These are phyloP conservation scores for Hevea brasiliensis DNA, from an alignment of 345 rosid genomes.

Conservation along the genomic window DNA sequence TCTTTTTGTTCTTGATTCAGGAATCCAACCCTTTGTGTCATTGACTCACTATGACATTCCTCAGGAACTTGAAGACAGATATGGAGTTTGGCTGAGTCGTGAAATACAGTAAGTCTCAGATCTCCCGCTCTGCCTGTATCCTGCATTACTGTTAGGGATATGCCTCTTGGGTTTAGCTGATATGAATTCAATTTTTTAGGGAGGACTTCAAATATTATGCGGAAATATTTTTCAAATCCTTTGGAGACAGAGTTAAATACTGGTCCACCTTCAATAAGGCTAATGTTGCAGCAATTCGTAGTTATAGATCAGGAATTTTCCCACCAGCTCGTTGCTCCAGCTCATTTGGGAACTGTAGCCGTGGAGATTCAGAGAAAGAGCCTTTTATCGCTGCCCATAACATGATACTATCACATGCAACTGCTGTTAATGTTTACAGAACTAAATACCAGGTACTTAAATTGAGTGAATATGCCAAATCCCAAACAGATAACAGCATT, in stretches of 20 bases:
- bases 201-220: conserved; percentile 60
- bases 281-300: conserved; percentile 43
- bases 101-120: conserved; percentile 44
- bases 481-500: too few relatives aligned
- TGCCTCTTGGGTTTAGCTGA: conserved; percentile 3
- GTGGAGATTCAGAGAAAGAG: conserved; percentile 52
- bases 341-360: conserved; percentile 51
- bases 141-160: background rate
- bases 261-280: conserved; percentile 74
- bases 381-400: conserved; percentile 63
- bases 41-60: conserved; percentile 73
- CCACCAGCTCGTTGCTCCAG: conserved; percentile 67
- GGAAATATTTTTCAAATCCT: conserved; percentile 52
- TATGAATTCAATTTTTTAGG: conserved; percentile 30
- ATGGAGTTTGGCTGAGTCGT: conserved; percentile 73
- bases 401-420: conserved; percentile 60
- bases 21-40: conserved; percentile 77
- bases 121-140: background rate
- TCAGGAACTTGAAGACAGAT: conserved; percentile 69
- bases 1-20: conserved; percentile 37
- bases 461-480: too few relatives aligned
- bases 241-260: conserved; percentile 57
- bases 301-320: conserved; percentile 50
- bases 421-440: conserved; percentile 50
- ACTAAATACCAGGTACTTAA: conserved; percentile 49